phyloP scores from a whole-genome alignment of 2,329 filamentous ascomycete species.

The Macrophomina phaseolina region DNA sequence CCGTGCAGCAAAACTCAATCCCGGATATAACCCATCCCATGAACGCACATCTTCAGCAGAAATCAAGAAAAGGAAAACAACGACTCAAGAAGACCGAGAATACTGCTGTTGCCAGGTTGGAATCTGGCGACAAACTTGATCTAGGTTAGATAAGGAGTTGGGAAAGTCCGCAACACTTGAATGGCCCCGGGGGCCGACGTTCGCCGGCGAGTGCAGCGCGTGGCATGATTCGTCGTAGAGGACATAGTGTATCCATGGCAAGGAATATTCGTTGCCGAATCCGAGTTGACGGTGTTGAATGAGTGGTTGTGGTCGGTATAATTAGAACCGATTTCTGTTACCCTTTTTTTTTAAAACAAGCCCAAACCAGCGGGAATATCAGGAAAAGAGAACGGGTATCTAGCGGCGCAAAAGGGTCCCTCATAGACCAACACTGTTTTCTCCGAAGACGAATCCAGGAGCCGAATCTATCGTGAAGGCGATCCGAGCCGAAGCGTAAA shows the following conservation, averaged over 20 bases:
- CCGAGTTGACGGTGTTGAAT: conserved; percentile 15
- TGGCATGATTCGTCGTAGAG: conserved; percentile 24
- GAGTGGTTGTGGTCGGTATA: conserved; percentile 21
- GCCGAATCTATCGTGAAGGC: conserved; percentile 1
- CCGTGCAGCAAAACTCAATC: conserved; percentile 16
- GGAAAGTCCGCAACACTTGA: conserved; percentile 16
- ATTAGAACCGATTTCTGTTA: conserved; percentile 25
- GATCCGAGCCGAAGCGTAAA: conserved; percentile 11
- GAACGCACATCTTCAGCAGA: conserved; percentile 23
- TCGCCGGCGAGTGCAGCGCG: conserved; percentile 14
- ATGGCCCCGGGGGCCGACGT: not conserved
- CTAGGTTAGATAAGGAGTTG: not conserved
- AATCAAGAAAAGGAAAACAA: conserved; percentile 3
- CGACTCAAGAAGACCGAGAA: not conserved
- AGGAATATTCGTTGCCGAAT: conserved; percentile 20
- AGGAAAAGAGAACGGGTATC: conserved; percentile 27
- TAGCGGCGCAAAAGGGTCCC: conserved; percentile 25
- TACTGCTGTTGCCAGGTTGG: not conserved
- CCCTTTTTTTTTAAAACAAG: conserved; percentile 22
- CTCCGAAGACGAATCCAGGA: conserved; percentile 16
- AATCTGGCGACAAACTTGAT: not conserved
- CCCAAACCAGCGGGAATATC: conserved; percentile 28
- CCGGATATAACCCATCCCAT: conserved; percentile 24
- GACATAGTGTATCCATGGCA: conserved; percentile 10
- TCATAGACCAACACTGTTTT: conserved; percentile 18